Base-by-base conservation (phyloP, 2,329 filamentous ascomycete species). In the Chaetomiaceae sp. region DNA sequence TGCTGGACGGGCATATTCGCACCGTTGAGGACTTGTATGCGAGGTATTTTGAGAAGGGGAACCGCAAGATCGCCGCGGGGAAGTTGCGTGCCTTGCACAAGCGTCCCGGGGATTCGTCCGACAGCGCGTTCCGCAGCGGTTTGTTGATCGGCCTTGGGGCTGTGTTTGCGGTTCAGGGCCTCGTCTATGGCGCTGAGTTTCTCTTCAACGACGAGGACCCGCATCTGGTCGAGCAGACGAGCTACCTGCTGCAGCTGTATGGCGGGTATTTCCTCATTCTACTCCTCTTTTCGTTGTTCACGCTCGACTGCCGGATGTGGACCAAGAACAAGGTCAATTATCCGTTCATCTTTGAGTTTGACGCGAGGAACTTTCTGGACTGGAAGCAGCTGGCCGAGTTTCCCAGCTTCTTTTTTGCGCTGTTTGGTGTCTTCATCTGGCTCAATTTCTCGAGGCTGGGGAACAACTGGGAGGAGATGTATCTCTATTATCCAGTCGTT, bases 291-390 rank as follows among this genome's bases (percentile, higher is more conserved):
- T 74, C 87, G 9, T 73, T 95, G n/a, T 97, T 97, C 66, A 90
- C 88, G 64, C 65, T 96, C 33, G 85, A 91, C 64, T 95, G 91
- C 68, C 84, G 85, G 52, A 72, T 95, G 15, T 99, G 92, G 90
- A 83, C 84, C 6, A 75, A 75, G 47, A 84, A 86, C 67, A 95
- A 92, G 70, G 89, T 99, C 71, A 99, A 99, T 68, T 97, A 97
- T 68, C 82, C 87, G 50, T 96, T 96, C 69, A 90, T 97, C 62
- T 99, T 99, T 66, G 94, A 99, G 71, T 94, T 96, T 66, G 91
- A 97, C 73, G 85, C 86, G 50, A 80, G 92, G 54, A 84, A 94
- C 68, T 83, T 86, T 59, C 74, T 97, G 25, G 89, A 97, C 69
- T 99, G 92, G 91, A 84, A 89, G 61, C 85, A 96, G 68, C 76